Conservation (phyloP, 2,329 filamentous ascomycete genomes). For the Triangularia setosa region DNA sequence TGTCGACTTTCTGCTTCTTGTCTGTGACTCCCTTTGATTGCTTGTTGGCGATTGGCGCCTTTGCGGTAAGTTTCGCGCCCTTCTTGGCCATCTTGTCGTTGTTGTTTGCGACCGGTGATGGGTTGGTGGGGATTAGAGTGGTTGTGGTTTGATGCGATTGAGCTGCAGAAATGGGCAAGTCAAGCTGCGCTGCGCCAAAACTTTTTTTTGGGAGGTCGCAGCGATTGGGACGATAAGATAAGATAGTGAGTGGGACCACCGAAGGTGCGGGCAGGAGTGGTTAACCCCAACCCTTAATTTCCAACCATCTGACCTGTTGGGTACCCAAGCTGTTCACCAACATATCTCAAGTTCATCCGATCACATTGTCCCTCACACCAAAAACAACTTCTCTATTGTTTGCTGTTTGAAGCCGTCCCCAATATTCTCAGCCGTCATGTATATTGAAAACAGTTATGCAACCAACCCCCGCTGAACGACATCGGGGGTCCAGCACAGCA, state of each 20-base stretch:
- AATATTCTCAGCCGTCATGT: not conserved
- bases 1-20: slow-evolving; percentile 16
- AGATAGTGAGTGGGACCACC: not conserved
- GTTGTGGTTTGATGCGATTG: slow-evolving; percentile 2
- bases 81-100: slow-evolving; percentile 25
- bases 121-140: slow-evolving; percentile 16
- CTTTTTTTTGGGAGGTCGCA: slow-evolving; percentile 20
- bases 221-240: slow-evolving; percentile 11
- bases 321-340: too few species aligned
- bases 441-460: not conserved
- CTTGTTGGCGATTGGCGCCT: slow-evolving; percentile 15
- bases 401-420: not conserved
- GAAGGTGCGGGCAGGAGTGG: not conserved
- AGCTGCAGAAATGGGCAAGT: slow-evolving; percentile 3
- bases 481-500: not conserved
- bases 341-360: too few species aligned
- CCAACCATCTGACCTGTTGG: too few species aligned
- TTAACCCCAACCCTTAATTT: not conserved
- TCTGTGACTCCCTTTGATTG: slow-evolving; percentile 10
- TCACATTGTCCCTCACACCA: too few species aligned
- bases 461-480: not conserved
- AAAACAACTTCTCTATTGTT: not conserved
- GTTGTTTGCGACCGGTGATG: not conserved
- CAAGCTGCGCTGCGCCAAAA: slow-evolving; percentile 8
- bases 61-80: slow-evolving; percentile 18